Percentiles rank a stretch among this genome's conserved stretches.
Evolutionary conservation across 768 basidiomycete genomes (phyloP).

Genomic region (Leccinum obscurum): DNA sequence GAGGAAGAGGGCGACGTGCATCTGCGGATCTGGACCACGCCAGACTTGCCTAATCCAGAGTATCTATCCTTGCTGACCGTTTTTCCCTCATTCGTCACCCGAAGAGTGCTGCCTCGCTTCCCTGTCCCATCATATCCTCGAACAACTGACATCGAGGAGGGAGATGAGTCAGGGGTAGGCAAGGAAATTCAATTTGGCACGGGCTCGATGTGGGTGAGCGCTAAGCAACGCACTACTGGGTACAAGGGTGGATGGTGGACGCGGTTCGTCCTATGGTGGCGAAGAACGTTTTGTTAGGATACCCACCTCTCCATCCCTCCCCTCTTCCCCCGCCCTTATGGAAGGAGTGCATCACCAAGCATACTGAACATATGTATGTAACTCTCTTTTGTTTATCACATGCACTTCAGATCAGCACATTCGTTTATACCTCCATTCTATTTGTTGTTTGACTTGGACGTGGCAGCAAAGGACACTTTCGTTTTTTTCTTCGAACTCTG

Average conservation of each 20-base stretch:
- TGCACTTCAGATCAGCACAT: constrained; percentile 20
- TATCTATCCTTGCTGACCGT: constrained; percentile 62
- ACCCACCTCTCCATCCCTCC: constrained; percentile 11
- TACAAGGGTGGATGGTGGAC: constrained; percentile 84
- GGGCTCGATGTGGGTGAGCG: constrained; percentile 79
- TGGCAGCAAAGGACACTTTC: constrained; percentile 6
- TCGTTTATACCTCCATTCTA: constrained; percentile 23
- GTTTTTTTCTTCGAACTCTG: neutral
- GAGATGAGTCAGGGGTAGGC: constrained; percentile 52
- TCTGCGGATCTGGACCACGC: constrained; percentile 78
- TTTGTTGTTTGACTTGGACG: constrained; percentile 29
- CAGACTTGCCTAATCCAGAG: constrained; percentile 79
- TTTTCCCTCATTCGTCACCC: constrained; percentile 77
- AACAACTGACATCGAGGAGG: constrained; percentile 67
- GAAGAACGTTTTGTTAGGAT: constrained; percentile 69
- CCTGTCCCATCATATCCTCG: constrained; percentile 40
- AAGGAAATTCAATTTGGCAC: constrained; percentile 73
- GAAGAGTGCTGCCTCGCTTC: constrained; percentile 73
- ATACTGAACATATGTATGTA: constrained; percentile 40
- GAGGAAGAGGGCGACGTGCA: constrained; percentile 47
- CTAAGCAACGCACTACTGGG: constrained; percentile 55
- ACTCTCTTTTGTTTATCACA: constrained; percentile 33
- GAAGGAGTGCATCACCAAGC: constrained; percentile 14
- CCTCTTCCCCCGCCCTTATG: neutral
- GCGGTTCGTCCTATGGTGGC: constrained; percentile 77